Evolutionary conservation across 2,329 filamentous ascomycete species (phyloP).

Genomic region (Celoporthe dispersa): DNA sequence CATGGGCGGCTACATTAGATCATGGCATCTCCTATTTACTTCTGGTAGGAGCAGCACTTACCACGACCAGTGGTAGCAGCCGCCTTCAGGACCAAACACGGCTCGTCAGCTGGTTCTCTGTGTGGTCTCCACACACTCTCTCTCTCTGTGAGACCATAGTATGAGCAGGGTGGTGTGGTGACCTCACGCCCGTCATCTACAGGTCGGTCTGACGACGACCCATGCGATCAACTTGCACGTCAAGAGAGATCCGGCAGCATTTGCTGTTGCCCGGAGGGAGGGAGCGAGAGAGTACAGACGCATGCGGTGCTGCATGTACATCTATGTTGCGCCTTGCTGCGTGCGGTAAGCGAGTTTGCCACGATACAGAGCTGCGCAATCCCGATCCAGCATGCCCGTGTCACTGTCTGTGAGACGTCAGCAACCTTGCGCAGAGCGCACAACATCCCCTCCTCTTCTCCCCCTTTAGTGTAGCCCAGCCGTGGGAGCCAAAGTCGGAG

Average conservation of each 20-base stretch:
- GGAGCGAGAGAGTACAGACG: not conserved
- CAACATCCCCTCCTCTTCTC: not conserved
- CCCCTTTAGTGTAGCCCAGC: not conserved
- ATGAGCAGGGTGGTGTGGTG: not conserved
- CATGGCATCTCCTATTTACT: slow-evolving; percentile 4
- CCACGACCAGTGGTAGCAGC: not conserved
- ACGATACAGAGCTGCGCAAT: slow-evolving; percentile 24
- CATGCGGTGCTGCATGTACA: slow-evolving; percentile 10
- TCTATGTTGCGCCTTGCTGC: slow-evolving; percentile 12
- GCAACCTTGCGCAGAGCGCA: not conserved
- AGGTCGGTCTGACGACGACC: slow-evolving; percentile 22
- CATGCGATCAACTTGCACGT: slow-evolving; percentile 20
- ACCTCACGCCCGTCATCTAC: not conserved
- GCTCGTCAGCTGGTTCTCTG: not conserved
- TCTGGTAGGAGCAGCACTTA: not conserved
- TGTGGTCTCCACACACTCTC: not conserved
- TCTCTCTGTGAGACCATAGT: not conserved
- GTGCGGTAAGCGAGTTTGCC: slow-evolving; percentile 26
- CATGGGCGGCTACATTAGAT: slow-evolving; percentile 23
- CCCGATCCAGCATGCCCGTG: slow-evolving; percentile 20
- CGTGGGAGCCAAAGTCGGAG: slow-evolving; percentile 36
- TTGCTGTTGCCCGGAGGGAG: slow-evolving; percentile 1
- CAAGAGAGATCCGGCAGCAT: slow-evolving; percentile 20
- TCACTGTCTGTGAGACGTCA: slow-evolving; percentile 11
- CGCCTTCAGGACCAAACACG: not conserved